These are phyloP conservation scores for Saccharomycopsis microspora DNA, from an alignment of 805 yeast genomes.

Conservation along the genomic window DNA sequence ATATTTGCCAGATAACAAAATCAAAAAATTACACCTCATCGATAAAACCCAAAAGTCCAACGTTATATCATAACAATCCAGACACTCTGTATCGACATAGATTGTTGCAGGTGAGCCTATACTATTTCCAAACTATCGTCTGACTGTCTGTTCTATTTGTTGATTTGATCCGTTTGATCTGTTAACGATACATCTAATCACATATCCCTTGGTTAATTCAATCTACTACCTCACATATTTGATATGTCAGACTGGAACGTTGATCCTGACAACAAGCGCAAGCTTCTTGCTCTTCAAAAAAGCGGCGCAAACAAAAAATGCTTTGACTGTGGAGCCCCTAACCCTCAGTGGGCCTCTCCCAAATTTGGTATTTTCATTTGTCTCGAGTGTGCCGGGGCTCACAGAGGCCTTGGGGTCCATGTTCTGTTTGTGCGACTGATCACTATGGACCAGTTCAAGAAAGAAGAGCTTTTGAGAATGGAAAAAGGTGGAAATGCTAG, in stretches of 20 bases:
- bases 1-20: too few species aligned
- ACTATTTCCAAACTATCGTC: too few species aligned
- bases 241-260: conserved; percentile 62
- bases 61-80: too few species aligned
- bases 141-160: too few species aligned
- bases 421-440: conserved; percentile 92
- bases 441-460: conserved; percentile 97
- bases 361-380: conserved; percentile 96
- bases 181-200: too few species aligned
- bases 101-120: too few species aligned
- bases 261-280: conserved; percentile 86
- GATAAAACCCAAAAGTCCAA: too few species aligned
- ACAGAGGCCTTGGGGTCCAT: conserved; percentile 93
- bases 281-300: conserved; percentile 66
- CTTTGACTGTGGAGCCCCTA: conserved; percentile 89
- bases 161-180: too few species aligned
- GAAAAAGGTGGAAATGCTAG: conserved; percentile 87
- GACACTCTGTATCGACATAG: too few species aligned
- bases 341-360: conserved; percentile 99
- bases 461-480: conserved; percentile 83
- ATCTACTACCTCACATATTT: too few species aligned
- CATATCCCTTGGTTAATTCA: too few species aligned
- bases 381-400: conserved; percentile 95
- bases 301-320: conserved; percentile 77
- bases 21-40: too few species aligned